Conservation (phyloP, 352 stramenopile genomes). For the Globisporangium nagaii region DNA sequence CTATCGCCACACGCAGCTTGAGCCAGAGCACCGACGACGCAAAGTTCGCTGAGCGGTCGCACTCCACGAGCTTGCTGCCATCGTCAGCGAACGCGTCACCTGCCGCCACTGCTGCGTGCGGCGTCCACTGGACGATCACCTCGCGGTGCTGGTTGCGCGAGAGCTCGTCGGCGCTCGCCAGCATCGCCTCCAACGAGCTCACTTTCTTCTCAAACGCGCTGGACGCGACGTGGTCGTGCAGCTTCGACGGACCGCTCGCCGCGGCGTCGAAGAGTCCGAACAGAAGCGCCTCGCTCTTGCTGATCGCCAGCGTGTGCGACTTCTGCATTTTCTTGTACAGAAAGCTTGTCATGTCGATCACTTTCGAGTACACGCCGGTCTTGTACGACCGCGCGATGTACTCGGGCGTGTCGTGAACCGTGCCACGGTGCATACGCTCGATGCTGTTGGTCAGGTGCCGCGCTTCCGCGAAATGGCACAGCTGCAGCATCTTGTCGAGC, state of each 20-base stretch:
- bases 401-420: slow-evolving; percentile 64
- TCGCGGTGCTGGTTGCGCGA: slow-evolving; percentile 80
- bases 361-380: slow-evolving; percentile 81
- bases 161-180: slow-evolving; percentile 22
- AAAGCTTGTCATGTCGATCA: slow-evolving; percentile 79
- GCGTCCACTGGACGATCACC: slow-evolving; percentile 68
- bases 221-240: slow-evolving; percentile 46
- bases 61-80: slow-evolving; percentile 38
- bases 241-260: slow-evolving; percentile 25
- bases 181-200: slow-evolving; percentile 32
- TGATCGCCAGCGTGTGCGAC: slow-evolving; percentile 71
- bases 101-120: slow-evolving; percentile 24
- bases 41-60: slow-evolving; percentile 57
- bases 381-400: slow-evolving; percentile 76
- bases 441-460: slow-evolving; percentile 45
- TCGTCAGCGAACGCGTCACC: slow-evolving; percentile 39
- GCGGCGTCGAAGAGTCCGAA: slow-evolving; percentile 56
- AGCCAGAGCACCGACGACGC: slow-evolving; percentile 53
- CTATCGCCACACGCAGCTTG: slow-evolving; percentile 43
- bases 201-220: slow-evolving; percentile 33
- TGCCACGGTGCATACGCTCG: slow-evolving; percentile 42
- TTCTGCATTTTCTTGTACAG: slow-evolving; percentile 67
- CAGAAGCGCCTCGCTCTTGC: slow-evolving; percentile 44
- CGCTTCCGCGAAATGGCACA: slow-evolving; percentile 57
- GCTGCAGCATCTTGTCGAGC: slow-evolving; percentile 67